Evolutionary conservation across 139 green algal species (phyloP).

Genomic region (Parachlorella kessleri): DNA sequence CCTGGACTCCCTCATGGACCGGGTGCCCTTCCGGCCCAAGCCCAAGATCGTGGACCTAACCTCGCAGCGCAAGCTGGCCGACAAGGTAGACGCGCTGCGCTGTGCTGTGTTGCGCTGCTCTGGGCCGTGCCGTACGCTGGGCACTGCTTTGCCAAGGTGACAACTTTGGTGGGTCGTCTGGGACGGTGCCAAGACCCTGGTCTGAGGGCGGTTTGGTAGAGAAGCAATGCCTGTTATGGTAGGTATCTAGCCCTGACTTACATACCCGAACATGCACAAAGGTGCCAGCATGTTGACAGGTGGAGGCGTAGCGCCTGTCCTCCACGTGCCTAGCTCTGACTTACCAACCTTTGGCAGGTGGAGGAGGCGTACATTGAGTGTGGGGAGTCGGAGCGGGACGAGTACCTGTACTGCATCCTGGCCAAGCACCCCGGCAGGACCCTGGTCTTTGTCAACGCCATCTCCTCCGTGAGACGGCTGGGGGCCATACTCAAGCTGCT

Average conservation of each 20-base stretch:
- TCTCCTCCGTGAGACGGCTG: constrained; percentile 76
- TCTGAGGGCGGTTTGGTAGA: too few relatives aligned
- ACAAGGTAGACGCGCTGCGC: constrained; percentile 34
- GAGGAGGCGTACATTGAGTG: constrained; percentile 62
- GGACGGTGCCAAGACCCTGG: too few relatives aligned
- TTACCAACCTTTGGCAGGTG: constrained; percentile 28
- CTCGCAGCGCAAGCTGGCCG: constrained; percentile 52
- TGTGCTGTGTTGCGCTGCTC: not conserved
- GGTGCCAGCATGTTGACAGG: too few relatives aligned
- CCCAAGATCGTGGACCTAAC: constrained; percentile 87
- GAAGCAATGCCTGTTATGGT: too few relatives aligned
- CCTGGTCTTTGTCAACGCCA: constrained; percentile 95
- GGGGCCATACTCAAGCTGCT: constrained; percentile 85
- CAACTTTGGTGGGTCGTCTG: too few relatives aligned
- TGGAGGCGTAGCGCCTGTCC: not conserved
- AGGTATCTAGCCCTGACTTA: too few relatives aligned
- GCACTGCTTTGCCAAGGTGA: too few relatives aligned
- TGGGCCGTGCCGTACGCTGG: not conserved
- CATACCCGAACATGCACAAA: too few relatives aligned
- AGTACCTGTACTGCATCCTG: constrained; percentile 89
- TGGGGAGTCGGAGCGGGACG: constrained; percentile 75
- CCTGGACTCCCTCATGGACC: constrained; percentile 85
- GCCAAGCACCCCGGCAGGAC: constrained; percentile 79
- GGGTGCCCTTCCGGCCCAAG: constrained; percentile 59
- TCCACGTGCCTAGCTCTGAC: not conserved